Conservation (phyloP, 345 rosid species). For the Eucalyptus pauciflora region DNA sequence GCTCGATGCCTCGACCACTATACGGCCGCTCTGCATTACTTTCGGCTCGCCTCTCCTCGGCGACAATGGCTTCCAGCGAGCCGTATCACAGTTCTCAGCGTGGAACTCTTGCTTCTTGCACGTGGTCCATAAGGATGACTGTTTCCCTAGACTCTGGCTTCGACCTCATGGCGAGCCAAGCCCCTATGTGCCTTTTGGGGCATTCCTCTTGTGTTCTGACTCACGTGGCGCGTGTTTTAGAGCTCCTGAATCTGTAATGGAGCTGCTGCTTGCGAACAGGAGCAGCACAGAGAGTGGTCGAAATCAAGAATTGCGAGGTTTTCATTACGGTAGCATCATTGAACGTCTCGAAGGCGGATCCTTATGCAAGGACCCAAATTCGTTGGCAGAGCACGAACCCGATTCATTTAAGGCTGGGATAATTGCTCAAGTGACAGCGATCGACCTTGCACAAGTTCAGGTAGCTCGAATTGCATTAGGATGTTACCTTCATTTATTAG, state of each 20-base stretch:
- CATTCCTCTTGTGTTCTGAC: slow-evolving; percentile 31
- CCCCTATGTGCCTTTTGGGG: slow-evolving; percentile 42
- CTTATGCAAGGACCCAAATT: neutral
- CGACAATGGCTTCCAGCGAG: slow-evolving; percentile 15
- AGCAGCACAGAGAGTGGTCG: neutral
- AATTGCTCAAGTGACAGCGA: slow-evolving; percentile 11
- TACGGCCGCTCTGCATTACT: slow-evolving; percentile 53
- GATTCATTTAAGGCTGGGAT: slow-evolving; percentile 8
- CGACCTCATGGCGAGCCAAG: neutral
- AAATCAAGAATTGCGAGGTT: neutral
- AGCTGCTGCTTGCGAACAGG: slow-evolving; percentile 11
- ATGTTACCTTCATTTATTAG: neutral
- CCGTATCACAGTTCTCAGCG: slow-evolving; percentile 12
- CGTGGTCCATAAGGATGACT: slow-evolving; percentile 25
- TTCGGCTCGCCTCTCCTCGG: slow-evolving; percentile 61
- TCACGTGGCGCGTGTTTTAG: slow-evolving; percentile 27
- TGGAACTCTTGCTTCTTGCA: slow-evolving; percentile 54
- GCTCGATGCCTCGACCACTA: neutral
- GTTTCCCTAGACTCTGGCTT: slow-evolving; percentile 8
- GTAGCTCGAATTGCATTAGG: neutral
- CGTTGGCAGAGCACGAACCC: neutral
- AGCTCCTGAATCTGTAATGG: slow-evolving; percentile 20
- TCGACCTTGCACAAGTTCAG: slow-evolving; percentile 4
- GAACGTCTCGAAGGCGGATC: neutral
- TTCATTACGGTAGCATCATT: slow-evolving; percentile 2